Evolutionary conservation across 768 basidiomycete genomes (phyloP), one percentile per base, ranked within the genome.

Genomic region (Cytidiella melzeri): DNA sequence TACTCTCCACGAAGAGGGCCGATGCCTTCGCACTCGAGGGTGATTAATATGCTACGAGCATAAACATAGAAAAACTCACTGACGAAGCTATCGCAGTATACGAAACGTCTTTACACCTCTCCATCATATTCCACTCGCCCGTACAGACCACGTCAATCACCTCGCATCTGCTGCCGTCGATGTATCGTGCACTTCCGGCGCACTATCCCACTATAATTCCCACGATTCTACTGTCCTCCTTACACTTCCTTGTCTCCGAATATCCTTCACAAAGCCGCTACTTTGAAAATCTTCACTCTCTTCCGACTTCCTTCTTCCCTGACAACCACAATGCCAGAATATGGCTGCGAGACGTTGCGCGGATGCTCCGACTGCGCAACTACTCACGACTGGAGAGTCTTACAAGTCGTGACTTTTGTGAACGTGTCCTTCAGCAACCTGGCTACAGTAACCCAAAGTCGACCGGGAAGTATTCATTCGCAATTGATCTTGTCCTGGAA

Each of bases 1-100:
- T 89, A 3, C 71, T 74, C 5, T 77, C 87, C 0, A 77, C 82
- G 1, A 67, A 68, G 24, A 73, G 87, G 49, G 68, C 51, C 18
- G 87, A 87, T 60, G 50, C 46, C 2, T 87, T 90, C 57, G 74
- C 83, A 1, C 47, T 82, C 11, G 83, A 88, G 78, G 87, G 87
- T 85, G 50, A 36, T 15, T 26, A 11, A 34, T 7, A 34, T 34
- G 71, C 23, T 37, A 23, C 20, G 21, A n/a, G 3, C 45, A 27
- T n/a, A 20, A 3, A 5, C 40, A 15, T 15, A 26, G 27, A 18
- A 36, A 39, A 24, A 20, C 13, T 23, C 19, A 41, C 27, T 45
- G 11, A 34, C 46, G 25, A 25, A 41, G 41, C 41, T 45, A 44
- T 44, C 25, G 25, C 57, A 89, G 87, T 77, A 1, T 88, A 87